Percentiles rank a stretch among this genome's conserved stretches.
These are phyloP conservation scores for Coleophoma cylindrospora DNA, from an alignment of 2,329 filamentous ascomycete species.

Conservation along the genomic window DNA sequence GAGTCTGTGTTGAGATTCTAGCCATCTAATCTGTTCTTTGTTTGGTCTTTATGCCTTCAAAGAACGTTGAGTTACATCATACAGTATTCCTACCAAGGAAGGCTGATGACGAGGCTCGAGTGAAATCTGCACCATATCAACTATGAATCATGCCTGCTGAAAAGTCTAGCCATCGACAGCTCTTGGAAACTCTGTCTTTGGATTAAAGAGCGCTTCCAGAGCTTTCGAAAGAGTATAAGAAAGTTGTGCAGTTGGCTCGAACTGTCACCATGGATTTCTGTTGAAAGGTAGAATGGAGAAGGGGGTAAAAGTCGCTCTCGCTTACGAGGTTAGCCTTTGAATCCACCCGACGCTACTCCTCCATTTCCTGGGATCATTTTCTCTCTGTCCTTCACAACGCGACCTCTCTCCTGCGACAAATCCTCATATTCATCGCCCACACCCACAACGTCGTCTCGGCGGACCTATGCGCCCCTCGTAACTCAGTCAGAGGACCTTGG, in stretches of 20 bases:
- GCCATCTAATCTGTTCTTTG: no score
- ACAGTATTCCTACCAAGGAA: no score
- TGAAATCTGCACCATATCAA: no score
- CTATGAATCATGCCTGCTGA: no score
- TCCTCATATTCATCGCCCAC: slow-evolving; percentile 13
- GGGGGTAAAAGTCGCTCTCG: not conserved
- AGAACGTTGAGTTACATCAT: no score
- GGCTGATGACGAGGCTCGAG: no score
- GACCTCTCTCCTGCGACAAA: slow-evolving; percentile 16
- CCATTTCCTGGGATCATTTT: not conserved
- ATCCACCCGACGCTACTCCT: no score
- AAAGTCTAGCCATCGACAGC: no score
- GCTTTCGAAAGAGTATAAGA: slow-evolving; percentile 1
- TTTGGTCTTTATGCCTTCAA: no score
- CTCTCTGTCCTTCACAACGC: slow-evolving; percentile 12
- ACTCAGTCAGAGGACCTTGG: slow-evolving; percentile 12
- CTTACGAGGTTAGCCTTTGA: no score
- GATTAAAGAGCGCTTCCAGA: not conserved
- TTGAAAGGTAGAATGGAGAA: not conserved
- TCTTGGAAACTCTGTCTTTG: no score
- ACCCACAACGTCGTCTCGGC: slow-evolving; percentile 22
- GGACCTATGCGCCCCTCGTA: slow-evolving; percentile 21
- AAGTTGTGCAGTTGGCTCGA: not conserved
- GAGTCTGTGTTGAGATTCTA: no score
- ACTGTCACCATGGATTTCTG: not conserved